Evolutionary conservation across 768 basidiomycete species (phyloP).

Genomic region (Psilocybe tampanensis): DNA sequence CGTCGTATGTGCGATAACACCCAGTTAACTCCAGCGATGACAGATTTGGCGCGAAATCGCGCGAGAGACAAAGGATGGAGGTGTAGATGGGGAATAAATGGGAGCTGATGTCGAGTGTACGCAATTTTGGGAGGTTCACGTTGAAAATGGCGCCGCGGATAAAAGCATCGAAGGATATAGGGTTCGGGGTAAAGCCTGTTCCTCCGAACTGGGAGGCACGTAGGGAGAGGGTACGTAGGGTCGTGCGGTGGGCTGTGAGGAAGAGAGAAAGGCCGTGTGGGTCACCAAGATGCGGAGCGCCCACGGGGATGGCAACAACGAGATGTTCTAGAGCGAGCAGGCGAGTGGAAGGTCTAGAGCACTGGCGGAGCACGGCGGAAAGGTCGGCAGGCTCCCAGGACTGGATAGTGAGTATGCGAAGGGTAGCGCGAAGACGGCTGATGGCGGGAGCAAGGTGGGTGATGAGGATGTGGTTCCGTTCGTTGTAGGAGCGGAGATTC

Average conservation of each 20-base stretch:
- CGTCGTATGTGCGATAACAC: constrained; percentile 35
- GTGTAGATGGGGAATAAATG: constrained; percentile 38
- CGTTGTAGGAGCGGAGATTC: constrained; percentile 21
- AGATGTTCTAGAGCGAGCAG: constrained; percentile 38
- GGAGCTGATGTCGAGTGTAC: constrained; percentile 36
- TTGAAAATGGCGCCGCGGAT: constrained; percentile 31
- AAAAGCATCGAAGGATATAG: constrained; percentile 39
- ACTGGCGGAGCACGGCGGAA: constrained; percentile 36
- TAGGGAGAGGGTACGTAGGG: constrained; percentile 38
- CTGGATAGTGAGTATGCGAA: constrained; percentile 41
- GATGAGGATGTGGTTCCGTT: constrained; percentile 34
- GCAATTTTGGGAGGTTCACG: constrained; percentile 28
- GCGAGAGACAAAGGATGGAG: constrained; percentile 31
- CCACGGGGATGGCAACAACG: constrained; percentile 42
- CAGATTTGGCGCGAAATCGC: constrained; percentile 34
- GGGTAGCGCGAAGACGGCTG: constrained; percentile 33
- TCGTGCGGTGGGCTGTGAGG: constrained; percentile 35
- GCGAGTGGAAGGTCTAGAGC: constrained; percentile 23
- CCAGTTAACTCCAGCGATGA: constrained; percentile 42
- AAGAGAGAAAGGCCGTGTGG: constrained; percentile 38
- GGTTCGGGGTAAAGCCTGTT: constrained; percentile 28
- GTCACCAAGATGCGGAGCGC: constrained; percentile 43
- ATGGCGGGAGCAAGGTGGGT: constrained; percentile 42
- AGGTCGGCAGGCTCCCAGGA: constrained; percentile 49
- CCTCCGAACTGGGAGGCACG: constrained; percentile 46